Conservation (phyloP, 2,329 filamentous ascomycete genomes). For the Phoma sp. region DNA sequence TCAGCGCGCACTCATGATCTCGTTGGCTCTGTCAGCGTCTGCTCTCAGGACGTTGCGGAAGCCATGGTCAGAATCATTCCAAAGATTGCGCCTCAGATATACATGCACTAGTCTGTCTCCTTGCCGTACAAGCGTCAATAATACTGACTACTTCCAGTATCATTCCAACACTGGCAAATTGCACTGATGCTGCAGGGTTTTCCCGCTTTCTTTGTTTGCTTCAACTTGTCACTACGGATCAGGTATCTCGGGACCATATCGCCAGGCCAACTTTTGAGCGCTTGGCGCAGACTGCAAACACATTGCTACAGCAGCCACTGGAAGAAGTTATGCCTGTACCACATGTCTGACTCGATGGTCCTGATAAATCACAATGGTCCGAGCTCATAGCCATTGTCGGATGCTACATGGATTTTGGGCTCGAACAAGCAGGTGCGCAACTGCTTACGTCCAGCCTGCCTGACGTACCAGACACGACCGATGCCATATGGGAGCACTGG, state of each 20-base stretch:
- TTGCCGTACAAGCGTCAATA: no score
- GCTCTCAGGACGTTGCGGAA: no score
- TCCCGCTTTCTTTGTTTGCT: background rate
- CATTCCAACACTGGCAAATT: background rate
- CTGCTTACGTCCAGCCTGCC: background rate
- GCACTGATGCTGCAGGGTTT: background rate
- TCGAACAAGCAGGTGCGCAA: background rate
- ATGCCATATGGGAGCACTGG: background rate
- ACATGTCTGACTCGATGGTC: background rate
- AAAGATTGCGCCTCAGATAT: no score
- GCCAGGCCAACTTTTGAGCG: background rate
- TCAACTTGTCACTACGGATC: background rate
- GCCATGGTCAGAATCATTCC: no score
- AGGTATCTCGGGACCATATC: background rate
- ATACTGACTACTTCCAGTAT: background rate
- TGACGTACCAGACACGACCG: background rate
- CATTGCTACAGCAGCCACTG: background rate
- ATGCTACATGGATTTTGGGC: background rate
- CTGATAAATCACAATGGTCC: background rate
- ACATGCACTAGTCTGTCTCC: no score
- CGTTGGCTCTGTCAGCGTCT: no score
- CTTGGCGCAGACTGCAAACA: background rate
- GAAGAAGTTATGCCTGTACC: background rate
- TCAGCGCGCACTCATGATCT: background rate
- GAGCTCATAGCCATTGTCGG: background rate